Evolutionary conservation across 2,329 filamentous ascomycete species (phyloP), one percentile per base, ranked within the genome.

Genomic region (Hymenotorrendiella dingleyae): DNA sequence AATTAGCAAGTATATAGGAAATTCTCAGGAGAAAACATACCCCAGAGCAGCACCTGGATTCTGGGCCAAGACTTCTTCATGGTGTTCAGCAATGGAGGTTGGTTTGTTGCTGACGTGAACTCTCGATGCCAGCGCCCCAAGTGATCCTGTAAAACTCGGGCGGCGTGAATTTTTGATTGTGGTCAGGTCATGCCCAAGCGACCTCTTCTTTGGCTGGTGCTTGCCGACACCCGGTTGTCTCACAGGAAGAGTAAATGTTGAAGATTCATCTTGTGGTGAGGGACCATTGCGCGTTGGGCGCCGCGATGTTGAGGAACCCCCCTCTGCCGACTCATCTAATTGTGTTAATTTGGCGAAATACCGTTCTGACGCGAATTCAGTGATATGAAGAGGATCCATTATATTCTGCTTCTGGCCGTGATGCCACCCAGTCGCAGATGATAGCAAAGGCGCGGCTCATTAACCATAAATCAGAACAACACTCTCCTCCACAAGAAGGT

Each of bases 341-440:
- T 78, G 73, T 44, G 67, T 70, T 47, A 82, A 62, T 63, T 83
- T 83, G 42, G 73, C 71, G 52, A 81, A 78, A 58, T 80, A 83
- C 50, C 74, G 74, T 62, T 76, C 69, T 33, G 79, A 83, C 48
- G 77, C 79, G 64, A 83, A 83, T 61, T 83, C 79, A 47, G 78
- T 80, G 48, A 79, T 70, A 51, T 81, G 78, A 54, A 73, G 69
- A 56, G 74, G 76, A 51, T 82, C 78, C 76, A 81, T 80, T 57
- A 28, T 57, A 43, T 49, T 43, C 53, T 49, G 46, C 54, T 55
- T 46, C 50, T 50, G 56, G 53, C 54, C 36, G 16, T 49, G 55
- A 56, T 58, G 48, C 56, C 55, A 56, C 54, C 47, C 53, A 46
- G 49, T 59, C 55, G 53, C 51, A 53, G 53, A 48, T 43, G 44